A percentile compares a stretch with the other conserved stretches of the same genome.
Conservation (phyloP, 73 alveolate genomes). For the Blepharisma stoltei region DNA sequence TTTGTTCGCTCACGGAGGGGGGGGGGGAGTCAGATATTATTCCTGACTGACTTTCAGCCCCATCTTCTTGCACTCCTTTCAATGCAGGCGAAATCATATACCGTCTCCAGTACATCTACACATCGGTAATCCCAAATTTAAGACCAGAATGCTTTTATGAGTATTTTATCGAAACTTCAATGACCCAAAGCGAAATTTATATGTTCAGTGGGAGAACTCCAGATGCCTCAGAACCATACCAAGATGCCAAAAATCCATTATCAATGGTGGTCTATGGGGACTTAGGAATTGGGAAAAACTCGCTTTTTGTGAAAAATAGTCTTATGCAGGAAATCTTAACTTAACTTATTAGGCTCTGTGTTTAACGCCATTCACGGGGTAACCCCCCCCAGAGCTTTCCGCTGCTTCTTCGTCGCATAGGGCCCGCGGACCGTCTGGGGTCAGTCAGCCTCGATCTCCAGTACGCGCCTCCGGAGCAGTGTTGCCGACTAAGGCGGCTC, state of each 20-base stretch:
- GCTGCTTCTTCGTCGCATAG: too few species aligned
- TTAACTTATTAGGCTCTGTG: too few species aligned
- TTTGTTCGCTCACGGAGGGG: too few species aligned
- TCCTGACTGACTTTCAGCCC: background rate
- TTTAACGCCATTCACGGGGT: too few species aligned
- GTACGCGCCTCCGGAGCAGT: too few species aligned
- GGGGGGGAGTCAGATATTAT: background rate
- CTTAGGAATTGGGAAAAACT: slow-evolving; percentile 1
- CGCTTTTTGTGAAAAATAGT: background rate
- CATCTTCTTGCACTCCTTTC: background rate
- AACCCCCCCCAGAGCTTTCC: too few species aligned
- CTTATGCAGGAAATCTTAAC: background rate
- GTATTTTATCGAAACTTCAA: background rate
- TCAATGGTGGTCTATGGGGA: slow-evolving; percentile 4
- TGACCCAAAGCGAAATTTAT: background rate
- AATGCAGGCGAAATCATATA: background rate
- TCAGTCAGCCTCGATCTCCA: too few species aligned
- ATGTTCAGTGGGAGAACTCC: slow-evolving; percentile 27
- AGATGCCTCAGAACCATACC: background rate
- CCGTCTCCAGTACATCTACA: background rate
- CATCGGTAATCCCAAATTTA: slow-evolving; percentile 3
- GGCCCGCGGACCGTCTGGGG: too few species aligned
- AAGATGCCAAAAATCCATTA: background rate
- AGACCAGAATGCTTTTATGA: slow-evolving; percentile 15
- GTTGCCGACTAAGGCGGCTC: too few species aligned